A percentile compares a stretch with the other conserved stretches of the same genome.
Conservation (phyloP, 208 protist species). For the Perkinsela sp. region DNA sequence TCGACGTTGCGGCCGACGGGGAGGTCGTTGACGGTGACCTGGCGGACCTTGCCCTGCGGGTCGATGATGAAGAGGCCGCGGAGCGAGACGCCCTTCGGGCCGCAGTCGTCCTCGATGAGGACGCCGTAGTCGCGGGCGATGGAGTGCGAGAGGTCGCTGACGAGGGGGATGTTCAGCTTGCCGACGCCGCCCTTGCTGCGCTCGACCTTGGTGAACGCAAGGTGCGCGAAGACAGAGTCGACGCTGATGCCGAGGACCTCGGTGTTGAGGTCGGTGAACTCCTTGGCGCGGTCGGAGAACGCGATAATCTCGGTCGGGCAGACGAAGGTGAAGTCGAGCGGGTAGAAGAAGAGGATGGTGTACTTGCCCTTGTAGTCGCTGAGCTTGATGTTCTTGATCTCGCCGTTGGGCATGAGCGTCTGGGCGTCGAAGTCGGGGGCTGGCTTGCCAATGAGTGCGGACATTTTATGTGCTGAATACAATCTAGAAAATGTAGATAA, state of each 20-base stretch:
- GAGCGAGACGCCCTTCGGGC: conserved; percentile 22
- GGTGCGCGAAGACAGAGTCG: conserved; percentile 79
- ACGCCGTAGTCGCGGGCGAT: conserved; percentile 69
- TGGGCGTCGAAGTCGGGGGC: conserved; percentile 59
- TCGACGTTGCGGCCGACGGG: conserved; percentile 77
- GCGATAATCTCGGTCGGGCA: conserved; percentile 86
- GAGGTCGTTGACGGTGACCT: conserved; percentile 76
- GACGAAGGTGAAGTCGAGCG: conserved; percentile 85
- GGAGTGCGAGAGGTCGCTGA: conserved; percentile 75
- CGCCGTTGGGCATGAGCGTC: conserved; percentile 68
- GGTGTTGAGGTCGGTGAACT: conserved; percentile 55
- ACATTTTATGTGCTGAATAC: too few species aligned
- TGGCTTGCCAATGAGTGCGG: conserved; percentile 37
- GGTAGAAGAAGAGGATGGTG: conserved; percentile 84
- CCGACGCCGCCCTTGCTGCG: conserved; percentile 87
- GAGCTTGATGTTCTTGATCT: conserved; percentile 68
- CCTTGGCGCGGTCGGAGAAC: conserved; percentile 62
- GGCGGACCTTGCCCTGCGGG: conserved; percentile 51
- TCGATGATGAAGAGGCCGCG: conserved; percentile 86
- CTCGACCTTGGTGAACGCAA: conserved; percentile 75
- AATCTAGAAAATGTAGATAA: too few species aligned
- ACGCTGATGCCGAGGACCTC: conserved; percentile 70
- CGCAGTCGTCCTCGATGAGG: conserved; percentile 40
- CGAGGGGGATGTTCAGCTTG: conserved; percentile 71
- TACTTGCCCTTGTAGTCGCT: conserved; percentile 70